Evolutionary conservation across 2,329 filamentous ascomycete species (phyloP).

Genomic region (Stemphylium lycopersici): DNA sequence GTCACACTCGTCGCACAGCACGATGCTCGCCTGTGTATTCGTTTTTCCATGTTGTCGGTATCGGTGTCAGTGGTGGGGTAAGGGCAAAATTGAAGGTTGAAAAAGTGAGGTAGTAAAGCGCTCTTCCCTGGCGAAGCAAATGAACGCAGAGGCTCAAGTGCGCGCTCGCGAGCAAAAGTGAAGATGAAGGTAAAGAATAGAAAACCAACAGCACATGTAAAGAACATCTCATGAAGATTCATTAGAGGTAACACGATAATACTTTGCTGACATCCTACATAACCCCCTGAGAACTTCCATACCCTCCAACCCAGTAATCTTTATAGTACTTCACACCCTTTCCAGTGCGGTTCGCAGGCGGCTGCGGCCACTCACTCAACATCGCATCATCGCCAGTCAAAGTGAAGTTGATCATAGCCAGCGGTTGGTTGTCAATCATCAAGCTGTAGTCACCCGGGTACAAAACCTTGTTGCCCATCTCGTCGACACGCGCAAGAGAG

Average conservation of each 20-base stretch:
- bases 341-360: conserved; percentile 28
- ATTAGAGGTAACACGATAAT: too few species aligned
- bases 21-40: too few species aligned
- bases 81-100: too few species aligned
- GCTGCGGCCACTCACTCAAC: conserved; percentile 39
- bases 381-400: conserved; percentile 30
- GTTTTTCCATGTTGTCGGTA: too few species aligned
- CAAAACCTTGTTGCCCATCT: conserved; percentile 58
- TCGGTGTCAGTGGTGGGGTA: too few species aligned
- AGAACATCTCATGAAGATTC: not conserved
- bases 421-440: conserved; percentile 28
- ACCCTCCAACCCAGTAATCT: conserved; percentile 32
- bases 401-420: conserved; percentile 27
- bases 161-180: too few species aligned
- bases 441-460: conserved; percentile 60
- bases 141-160: too few species aligned
- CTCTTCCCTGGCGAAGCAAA: too few species aligned
- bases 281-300: conserved; percentile 7
- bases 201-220: too few species aligned
- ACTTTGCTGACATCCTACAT: not conserved
- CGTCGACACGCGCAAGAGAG: conserved; percentile 57
- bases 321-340: conserved; percentile 25
- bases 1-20: too few species aligned
- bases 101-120: too few species aligned
- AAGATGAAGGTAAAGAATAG: too few species aligned